Percentiles rank a stretch among this genome's conserved stretches.
These are phyloP conservation scores for Tetraselmis striata DNA, from an alignment of 139 green algal species.

Conservation along the genomic window DNA sequence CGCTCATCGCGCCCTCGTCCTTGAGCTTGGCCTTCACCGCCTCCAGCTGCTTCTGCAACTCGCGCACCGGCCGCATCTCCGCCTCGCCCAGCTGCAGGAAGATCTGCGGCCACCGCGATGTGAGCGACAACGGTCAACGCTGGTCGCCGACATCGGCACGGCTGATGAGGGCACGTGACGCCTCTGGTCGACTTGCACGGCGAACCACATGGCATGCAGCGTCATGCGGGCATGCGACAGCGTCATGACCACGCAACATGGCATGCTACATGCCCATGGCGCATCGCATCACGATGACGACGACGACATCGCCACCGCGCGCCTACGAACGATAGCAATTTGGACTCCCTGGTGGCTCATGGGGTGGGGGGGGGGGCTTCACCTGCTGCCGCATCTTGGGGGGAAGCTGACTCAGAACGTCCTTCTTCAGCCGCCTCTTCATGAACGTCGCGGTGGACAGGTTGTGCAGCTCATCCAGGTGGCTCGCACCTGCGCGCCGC, in stretches of 20 bases:
- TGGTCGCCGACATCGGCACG: too few species aligned
- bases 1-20: neutral
- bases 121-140: neutral
- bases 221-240: too few species aligned
- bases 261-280: too few species aligned
- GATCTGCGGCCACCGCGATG: conserved; percentile 11
- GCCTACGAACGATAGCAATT: too few species aligned
- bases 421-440: conserved; percentile 83
- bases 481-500: conserved; percentile 47
- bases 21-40: neutral
- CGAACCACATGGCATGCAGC: too few species aligned
- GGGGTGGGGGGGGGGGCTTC: neutral
- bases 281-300: too few species aligned
- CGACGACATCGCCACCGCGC: too few species aligned
- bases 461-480: conserved; percentile 74
- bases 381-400: conserved; percentile 81
- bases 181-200: too few species aligned
- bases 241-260: too few species aligned
- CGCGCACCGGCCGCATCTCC: neutral
- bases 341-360: too few species aligned
- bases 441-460: conserved; percentile 74
- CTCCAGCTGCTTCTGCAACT: neutral
- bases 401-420: conserved; percentile 88
- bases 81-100: conserved; percentile 26
- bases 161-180: too few species aligned